Base-by-base conservation (phyloP, 768 basidiomycete species). In the Lactifluus rugatus region DNA sequence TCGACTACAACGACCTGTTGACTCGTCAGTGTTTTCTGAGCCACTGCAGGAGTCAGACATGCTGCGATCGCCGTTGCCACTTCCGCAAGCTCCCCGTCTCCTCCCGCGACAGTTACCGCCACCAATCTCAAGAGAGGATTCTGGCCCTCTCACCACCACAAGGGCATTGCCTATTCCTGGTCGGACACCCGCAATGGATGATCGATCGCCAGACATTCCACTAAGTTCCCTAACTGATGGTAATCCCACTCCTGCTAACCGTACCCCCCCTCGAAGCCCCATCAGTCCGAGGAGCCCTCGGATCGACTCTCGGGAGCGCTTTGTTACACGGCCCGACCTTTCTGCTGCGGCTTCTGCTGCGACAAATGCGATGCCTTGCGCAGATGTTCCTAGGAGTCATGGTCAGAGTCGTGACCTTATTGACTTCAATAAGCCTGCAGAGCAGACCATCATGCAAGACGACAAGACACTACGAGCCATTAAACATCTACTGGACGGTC, bases 221-320 rank as follows among this genome's bases (percentile, higher is more conserved):
- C 46, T 52, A 21, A 32, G 62, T 37, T 51, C 54, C 26, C 37
- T 64, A 11, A 46, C 21, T 37, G 56, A 53, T 31, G 32, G 37
- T 9, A 52, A 36, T 48, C 25, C 37, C 31, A 52, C 44, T 23
- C 23, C 61, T 10, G 48, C 36, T 9, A 54, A 53, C 17, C 57
- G 57, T 23, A 57, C 77, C 11, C 82, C 85, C 26, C 82, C 84
- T 48, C 80, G 79, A 37, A 87, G 85, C 48, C 86, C 86, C 11
- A 73, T 79, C 53, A 83, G 78, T 60, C 76, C 79, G 42, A 70
- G 71, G 44, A 78, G 77, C 52, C 78, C 77, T 8, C 71, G 73
- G 28, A 69, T 71, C 50, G 63, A 67, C n/a, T 62, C 71, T 14
- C 72, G 72, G 37, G 67, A 75, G 31, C 70, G 68, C 60, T 60